Evolutionary conservation across 1,284 basidiomycete genomes (phyloP).

Genomic region (Leccinum huronense): DNA sequence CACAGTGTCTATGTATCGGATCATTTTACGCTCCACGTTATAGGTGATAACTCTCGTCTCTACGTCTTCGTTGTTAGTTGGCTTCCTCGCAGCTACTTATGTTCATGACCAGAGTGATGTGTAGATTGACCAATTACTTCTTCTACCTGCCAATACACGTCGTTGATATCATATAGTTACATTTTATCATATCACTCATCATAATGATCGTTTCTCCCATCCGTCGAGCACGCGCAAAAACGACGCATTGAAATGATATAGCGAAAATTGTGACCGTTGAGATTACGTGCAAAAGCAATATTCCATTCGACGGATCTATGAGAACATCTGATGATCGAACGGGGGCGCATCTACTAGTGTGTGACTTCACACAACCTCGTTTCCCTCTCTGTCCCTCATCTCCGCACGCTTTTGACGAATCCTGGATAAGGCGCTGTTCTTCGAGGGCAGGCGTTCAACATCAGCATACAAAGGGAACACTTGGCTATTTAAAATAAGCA

Average conservation of each 20-base stretch:
- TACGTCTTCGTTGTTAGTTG: neutral
- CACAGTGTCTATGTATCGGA: neutral
- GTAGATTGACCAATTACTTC: neutral
- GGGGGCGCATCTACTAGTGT: neutral
- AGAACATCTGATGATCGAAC: neutral
- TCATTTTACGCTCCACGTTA: neutral
- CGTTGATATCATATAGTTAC: neutral
- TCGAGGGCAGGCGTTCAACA: neutral
- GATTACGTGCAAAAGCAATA: neutral
- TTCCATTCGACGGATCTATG: neutral
- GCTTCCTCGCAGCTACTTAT: neutral
- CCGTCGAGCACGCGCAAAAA: neutral
- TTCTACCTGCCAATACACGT: neutral
- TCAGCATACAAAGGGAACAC: conserved; percentile 2
- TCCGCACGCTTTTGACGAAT: neutral
- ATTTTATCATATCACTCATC: too few relatives aligned
- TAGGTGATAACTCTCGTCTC: neutral
- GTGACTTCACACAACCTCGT: neutral
- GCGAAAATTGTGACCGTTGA: neutral
- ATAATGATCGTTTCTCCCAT: neutral
- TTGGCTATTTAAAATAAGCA: neutral
- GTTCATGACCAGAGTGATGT: neutral
- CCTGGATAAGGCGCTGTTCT: neutral
- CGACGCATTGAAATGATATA: neutral
- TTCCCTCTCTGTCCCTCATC: neutral